These are phyloP conservation scores for Saitozyma sp. DNA, from an alignment of 768 basidiomycete genomes.

Conservation along the genomic window DNA sequence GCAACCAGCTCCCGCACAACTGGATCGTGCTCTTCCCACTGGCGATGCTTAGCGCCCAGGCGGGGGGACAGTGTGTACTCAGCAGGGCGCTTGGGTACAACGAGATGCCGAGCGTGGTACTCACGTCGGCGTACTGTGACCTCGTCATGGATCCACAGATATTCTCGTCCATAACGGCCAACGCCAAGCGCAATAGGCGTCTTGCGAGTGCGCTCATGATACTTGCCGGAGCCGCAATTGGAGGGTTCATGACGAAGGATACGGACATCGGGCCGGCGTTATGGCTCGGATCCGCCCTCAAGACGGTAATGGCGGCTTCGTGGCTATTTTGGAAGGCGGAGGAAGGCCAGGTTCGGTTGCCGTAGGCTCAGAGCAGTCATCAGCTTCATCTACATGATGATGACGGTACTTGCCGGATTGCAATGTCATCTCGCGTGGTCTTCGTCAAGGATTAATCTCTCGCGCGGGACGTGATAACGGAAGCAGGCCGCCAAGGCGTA, in stretches of 20 bases:
- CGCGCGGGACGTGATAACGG: too few relatives aligned
- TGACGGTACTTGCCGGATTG: too few relatives aligned
- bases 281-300: slow-evolving; percentile 13
- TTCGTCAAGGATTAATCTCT: too few relatives aligned
- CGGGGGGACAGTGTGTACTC: slow-evolving; percentile 24
- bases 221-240: slow-evolving; percentile 13
- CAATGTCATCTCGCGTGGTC: too few relatives aligned
- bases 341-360: slow-evolving; percentile 10
- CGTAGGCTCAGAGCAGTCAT: background rate
- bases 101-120: slow-evolving; percentile 18
- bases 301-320: slow-evolving; percentile 10
- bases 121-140: slow-evolving; percentile 24
- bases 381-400: too few relatives aligned
- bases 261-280: slow-evolving; percentile 11
- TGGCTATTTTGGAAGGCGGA: slow-evolving; percentile 15
- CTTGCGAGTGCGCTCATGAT: slow-evolving; percentile 12
- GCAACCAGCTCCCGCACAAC: slow-evolving; percentile 13
- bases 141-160: slow-evolving; percentile 19
- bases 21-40: slow-evolving; percentile 23
- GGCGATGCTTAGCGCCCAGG: slow-evolving; percentile 6
- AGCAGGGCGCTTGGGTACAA: slow-evolving; percentile 16
- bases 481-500: too few relatives aligned
- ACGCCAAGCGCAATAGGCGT: slow-evolving; percentile 21
- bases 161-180: slow-evolving; percentile 14
- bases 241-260: slow-evolving; percentile 15